Evolutionary conservation across 2,329 filamentous ascomycete genomes (phyloP), one percentile per base, ranked within the genome.

Genomic region (Dothistroma septosporum): DNA sequence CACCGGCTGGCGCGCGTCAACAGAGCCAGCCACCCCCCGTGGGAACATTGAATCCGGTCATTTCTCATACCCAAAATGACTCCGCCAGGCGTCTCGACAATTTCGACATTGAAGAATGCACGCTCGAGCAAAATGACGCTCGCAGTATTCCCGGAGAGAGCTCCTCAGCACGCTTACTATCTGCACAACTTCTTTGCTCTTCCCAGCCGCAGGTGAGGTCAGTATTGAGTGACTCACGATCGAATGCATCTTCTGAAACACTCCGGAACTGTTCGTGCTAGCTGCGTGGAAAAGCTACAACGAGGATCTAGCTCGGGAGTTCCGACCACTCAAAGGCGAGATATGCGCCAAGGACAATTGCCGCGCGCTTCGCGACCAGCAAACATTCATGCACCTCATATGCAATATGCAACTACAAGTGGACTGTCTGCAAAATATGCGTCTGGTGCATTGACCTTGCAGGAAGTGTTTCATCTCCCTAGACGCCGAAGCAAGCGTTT

Each of bases 381-480:
- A 60, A 57, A 60, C 49, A 50, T 58, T 57, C 55, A 49, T 55
- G 56, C 56, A 41, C 54, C 41, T 55, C 37, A 49, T 46, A 41
- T 58, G 33, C 50, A 49, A 49, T 46, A 41, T 58, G 33, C 50
- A 49, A 44, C 58, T 41, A 35, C 41, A 59, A 58, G 56, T 63
- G 61, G 61, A 57, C 37, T 56, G 57, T 37, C 53, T 54, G 52
- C 59, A 61, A 21, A 64, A 60, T 63, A 59, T 55, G 58, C 57
- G 41, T 24, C 7, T 22, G 41, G 12, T 47, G 54, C 63, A 59
- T 60, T 44, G 52, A 54, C 55, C 60, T 49, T 41, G 47, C 52
- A 56, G 58, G 57, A 64, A 65, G 61, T 62, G 69, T 72, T 70
- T 72, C 69, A 70, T 72, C 68, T 70, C 66, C 55, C 60, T 66